Base-by-base conservation (phyloP, 2,329 filamentous ascomycete species). In the Kalmusia sp. region DNA sequence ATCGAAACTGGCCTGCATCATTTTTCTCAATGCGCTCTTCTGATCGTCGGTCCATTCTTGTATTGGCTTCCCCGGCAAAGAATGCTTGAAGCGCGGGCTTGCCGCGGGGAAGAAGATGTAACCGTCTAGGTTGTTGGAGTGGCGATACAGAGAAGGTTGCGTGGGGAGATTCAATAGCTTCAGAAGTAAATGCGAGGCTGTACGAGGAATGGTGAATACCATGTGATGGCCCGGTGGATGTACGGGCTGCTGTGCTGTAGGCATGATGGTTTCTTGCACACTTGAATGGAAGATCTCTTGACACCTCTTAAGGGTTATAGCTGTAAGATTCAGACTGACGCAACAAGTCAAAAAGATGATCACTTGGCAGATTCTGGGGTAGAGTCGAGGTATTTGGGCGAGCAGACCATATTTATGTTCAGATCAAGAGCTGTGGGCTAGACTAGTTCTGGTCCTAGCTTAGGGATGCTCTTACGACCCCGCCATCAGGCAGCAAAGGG, bases 201-300 rank as follows among this genome's bases (percentile, higher is more conserved):
- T 67, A n/a, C 65, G 61, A 0, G 64, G 65, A 12, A 62, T 58
- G 14, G 61, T 63, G 33, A 67, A 54, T 22, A 65, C 39, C 27
- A 64, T 52, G 35, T 63, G 61, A 44, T 63, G 58, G 25, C n/a
- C 11, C 12, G 24, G 15, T 6, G 3, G 22, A 17, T 30, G 28
- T 11, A 43, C 24, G 25, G 25, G n/a, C 3, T 22, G 37, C 35
- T 49, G 31, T 24, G 37, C 11, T 17, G 50, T 48, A 21, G 43
- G 12, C 40, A 45, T 52, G 9, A 24, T 40, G 25, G 25, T 35
- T 14, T 24, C 9, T 37, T 21, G n/a, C n/a, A n/a, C 8, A 35
- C 11, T n/a, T 21, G 7, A n/a, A n/a, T 37, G 3, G 4, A 12
- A 28, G 27, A 28, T 28, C 27, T n/a, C n/a, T n/a, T n/a, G n/a